phyloP scores from a whole-genome alignment of 192 early-diverging fungal species.

The Entomortierella lignicola region DNA sequence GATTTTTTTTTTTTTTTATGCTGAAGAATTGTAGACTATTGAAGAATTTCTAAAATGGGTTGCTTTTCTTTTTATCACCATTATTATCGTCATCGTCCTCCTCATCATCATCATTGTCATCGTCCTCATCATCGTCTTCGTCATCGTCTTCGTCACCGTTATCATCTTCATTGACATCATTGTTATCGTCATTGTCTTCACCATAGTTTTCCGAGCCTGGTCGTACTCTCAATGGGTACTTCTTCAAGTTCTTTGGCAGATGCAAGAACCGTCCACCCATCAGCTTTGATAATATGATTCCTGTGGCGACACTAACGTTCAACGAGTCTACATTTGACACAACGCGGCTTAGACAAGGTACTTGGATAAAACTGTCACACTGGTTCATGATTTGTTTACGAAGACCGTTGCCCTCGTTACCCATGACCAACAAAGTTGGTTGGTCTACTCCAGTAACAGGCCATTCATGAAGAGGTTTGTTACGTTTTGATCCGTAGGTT shows the following conservation, averaged over 20 bases:
- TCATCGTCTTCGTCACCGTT: neutral
- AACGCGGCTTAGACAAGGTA: slow-evolving; percentile 41
- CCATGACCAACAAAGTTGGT: slow-evolving; percentile 70
- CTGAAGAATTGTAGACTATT: no score
- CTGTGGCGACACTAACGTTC: slow-evolving; percentile 59
- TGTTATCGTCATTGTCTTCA: slow-evolving; percentile 5
- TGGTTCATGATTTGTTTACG: slow-evolving; percentile 61
- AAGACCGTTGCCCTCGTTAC: slow-evolving; percentile 75
- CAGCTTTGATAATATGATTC: slow-evolving; percentile 53
- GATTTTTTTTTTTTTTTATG: no score
- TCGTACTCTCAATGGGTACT: slow-evolving; percentile 1
- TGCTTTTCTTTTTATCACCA: neutral
- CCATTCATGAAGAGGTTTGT: slow-evolving; percentile 40
- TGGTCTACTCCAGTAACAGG: slow-evolving; percentile 35
- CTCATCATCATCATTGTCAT: slow-evolving; percentile 11
- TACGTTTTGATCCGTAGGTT: slow-evolving; percentile 38
- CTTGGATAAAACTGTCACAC: slow-evolving; percentile 70
- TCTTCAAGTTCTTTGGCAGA: slow-evolving; percentile 40
- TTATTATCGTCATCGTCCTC: slow-evolving; percentile 10
- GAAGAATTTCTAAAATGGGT: neutral
- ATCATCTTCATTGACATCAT: slow-evolving; percentile 5
- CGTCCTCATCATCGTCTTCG: slow-evolving; percentile 9
- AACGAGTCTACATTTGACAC: slow-evolving; percentile 52
- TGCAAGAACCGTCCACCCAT: slow-evolving; percentile 49
- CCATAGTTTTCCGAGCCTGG: neutral